Evolutionary conservation across 345 rosid species (phyloP).

Genomic region (Cardamine occulta): DNA sequence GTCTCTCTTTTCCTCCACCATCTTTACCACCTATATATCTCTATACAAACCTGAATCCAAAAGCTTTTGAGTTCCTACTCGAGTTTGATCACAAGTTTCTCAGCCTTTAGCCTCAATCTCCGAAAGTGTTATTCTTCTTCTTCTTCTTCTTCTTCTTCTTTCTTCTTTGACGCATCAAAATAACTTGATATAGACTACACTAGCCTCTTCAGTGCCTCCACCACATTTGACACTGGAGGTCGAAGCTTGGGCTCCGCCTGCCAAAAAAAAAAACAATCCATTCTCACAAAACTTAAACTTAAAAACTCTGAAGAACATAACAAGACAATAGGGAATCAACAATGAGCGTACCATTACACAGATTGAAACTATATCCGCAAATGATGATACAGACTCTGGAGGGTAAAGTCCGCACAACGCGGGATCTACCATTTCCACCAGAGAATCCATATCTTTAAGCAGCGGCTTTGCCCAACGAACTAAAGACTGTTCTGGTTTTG

Average conservation of each 20-base stretch:
- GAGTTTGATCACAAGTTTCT: conserved; percentile 32
- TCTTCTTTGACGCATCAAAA: conserved; percentile 1
- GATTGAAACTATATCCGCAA: conserved; percentile 78
- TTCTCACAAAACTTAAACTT: conserved; percentile 18
- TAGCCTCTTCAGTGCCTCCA: conserved; percentile 72
- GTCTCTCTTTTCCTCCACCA: conserved; percentile 32
- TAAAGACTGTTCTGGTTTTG: conserved; percentile 72
- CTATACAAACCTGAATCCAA: conserved; percentile 46
- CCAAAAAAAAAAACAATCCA: conserved; percentile 6
- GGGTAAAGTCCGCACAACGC: conserved; percentile 89
- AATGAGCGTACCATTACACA: conserved; percentile 68
- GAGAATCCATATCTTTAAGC: conserved; percentile 69
- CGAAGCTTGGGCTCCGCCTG: conserved; percentile 81
- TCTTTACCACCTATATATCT: conserved; percentile 34
- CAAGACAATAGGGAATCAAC: conserved; percentile 1
- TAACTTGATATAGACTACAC: conserved; percentile 45
- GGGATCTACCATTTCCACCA: conserved; percentile 80
- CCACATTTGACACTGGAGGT: conserved; percentile 90
- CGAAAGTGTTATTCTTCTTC: conserved; percentile 25
- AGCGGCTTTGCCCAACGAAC: conserved; percentile 88
- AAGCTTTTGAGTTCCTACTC: conserved; percentile 34
- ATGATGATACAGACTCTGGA: conserved; percentile 75
- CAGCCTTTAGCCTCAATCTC: conserved; percentile 28
- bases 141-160: conserved; percentile 30
- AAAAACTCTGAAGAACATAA: neutral